These are phyloP conservation scores for Wilhelminamyces savonicus DNA, from an alignment of 805 yeast species.

Conservation along the genomic window DNA sequence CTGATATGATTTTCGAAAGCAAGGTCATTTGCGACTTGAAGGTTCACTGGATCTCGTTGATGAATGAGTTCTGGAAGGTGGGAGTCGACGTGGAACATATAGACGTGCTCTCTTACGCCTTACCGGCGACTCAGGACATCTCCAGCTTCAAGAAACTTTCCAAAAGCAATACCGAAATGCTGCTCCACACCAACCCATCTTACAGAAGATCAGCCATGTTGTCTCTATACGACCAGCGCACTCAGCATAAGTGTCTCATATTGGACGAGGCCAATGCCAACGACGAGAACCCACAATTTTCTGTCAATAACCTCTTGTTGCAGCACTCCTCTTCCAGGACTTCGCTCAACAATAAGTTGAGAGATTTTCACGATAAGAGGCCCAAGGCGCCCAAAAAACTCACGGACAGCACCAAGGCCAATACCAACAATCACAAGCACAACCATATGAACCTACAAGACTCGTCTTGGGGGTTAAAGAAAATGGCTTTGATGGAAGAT, in stretches of 20 bases:
- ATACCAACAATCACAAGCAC: constrained; percentile 15
- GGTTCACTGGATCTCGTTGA: constrained; percentile 31
- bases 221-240: constrained; percentile 33
- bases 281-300: constrained; percentile 33
- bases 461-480: constrained; percentile 33
- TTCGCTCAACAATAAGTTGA: constrained; percentile 24
- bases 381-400: no score
- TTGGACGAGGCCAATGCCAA: constrained; percentile 15
- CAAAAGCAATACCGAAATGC: constrained; percentile 29
- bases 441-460: constrained; percentile 35
- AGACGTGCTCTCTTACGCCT: constrained; percentile 10
- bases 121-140: constrained; percentile 24
- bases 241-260: constrained; percentile 28
- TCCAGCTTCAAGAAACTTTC: constrained; percentile 14
- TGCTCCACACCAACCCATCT: constrained; percentile 38
- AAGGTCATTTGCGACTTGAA: constrained; percentile 35
- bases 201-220: constrained; percentile 41
- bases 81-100: constrained; percentile 14
- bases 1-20: constrained; percentile 26
- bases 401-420: not conserved
- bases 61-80: constrained; percentile 26
- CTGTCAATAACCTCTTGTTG: constrained; percentile 29
- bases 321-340: constrained; percentile 33
- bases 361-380: constrained; percentile 14
- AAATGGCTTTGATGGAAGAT: constrained; percentile 12